A percentile compares a stretch with the other conserved stretches of the same genome.
Conservation (phyloP, 2,329 filamentous ascomycete species). For the Myrmaecium sp. region DNA sequence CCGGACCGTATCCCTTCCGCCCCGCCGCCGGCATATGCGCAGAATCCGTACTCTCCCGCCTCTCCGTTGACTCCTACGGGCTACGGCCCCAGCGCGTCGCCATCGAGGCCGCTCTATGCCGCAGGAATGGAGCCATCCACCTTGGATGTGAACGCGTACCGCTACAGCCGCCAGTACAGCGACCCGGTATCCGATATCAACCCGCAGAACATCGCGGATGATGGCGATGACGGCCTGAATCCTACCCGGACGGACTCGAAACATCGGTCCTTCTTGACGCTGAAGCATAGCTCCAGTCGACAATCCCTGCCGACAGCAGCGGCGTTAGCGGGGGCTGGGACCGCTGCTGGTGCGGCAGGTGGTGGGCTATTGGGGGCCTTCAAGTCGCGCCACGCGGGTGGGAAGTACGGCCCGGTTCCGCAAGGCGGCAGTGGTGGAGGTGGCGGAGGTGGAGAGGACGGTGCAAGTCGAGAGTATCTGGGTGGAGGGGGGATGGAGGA, state of each 20-base stretch:
- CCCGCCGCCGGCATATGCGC: constrained; percentile 16
- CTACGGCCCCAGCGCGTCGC: constrained; percentile 11
- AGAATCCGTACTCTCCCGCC: constrained; percentile 21
- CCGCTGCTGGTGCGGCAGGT: constrained; percentile 15
- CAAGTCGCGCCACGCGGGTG: constrained; percentile 17
- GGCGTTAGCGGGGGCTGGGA: constrained; percentile 23
- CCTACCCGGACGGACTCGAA: constrained; percentile 29
- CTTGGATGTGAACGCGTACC: constrained; percentile 28
- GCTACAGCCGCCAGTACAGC: constrained; percentile 46
- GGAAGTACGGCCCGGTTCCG: constrained; percentile 42
- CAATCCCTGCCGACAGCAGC: constrained; percentile 21
- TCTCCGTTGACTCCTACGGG: constrained; percentile 18
- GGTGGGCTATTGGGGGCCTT: constrained; percentile 6
- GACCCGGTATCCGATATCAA: constrained; percentile 38
- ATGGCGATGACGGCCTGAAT: constrained; percentile 69
- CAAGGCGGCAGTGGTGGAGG: constrained; percentile 13
- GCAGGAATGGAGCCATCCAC: constrained; percentile 16
- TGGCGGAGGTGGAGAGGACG: constrained; percentile 6
- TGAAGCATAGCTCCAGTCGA: constrained; percentile 30
- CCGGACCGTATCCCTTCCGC: constrained; percentile 3
- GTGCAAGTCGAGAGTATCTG: constrained; percentile 8
- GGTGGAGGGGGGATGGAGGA: constrained; percentile 27
- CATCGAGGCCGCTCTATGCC: constrained; percentile 31
- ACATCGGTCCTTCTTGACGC: constrained; percentile 43
- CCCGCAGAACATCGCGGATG: constrained; percentile 66